Evolutionary conservation across 2,329 filamentous ascomycete species (phyloP).

Genomic region (Epichloe brachyelytri): DNA sequence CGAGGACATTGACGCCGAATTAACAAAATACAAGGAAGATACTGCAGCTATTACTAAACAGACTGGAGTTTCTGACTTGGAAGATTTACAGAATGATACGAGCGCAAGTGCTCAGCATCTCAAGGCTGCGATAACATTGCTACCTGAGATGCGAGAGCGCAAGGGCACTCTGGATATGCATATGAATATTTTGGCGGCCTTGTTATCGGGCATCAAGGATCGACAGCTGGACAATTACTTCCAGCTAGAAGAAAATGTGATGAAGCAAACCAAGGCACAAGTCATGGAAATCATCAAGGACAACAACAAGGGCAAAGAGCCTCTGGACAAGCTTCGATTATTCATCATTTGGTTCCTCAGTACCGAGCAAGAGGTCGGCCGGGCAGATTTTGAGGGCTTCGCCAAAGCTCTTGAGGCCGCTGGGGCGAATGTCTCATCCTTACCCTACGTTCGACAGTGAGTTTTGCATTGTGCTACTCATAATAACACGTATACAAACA

Average conservation of each 20-base stretch:
- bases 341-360: conserved; percentile 98
- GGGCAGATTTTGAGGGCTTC: conserved; percentile 73
- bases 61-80: conserved; percentile 82
- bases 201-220: conserved; percentile 72
- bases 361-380: conserved; percentile 76
- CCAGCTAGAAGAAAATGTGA: conserved; percentile 84
- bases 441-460: conserved; percentile 79
- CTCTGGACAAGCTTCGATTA: conserved; percentile 78
- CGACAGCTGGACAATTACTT: conserved; percentile 93
- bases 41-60: conserved; percentile 89
- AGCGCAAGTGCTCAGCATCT: conserved; percentile 84
- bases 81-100: conserved; percentile 83
- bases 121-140: conserved; percentile 84
- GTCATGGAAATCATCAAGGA: conserved; percentile 80
- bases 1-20: conserved; percentile 86
- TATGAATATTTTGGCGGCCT: conserved; percentile 88
- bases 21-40: conserved; percentile 91
- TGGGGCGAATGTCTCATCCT: conserved; percentile 61
- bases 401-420: conserved; percentile 68
- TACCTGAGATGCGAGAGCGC: conserved; percentile 83
- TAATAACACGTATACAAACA: background rate
- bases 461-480: conserved; percentile 16
- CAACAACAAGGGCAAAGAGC: conserved; percentile 65
- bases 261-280: conserved; percentile 81
- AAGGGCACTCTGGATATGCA: conserved; percentile 96